Percentiles rank a stretch among this genome's conserved stretches.
These are phyloP conservation scores for Trichophyton mentagrophytes DNA, from an alignment of 2,329 filamentous ascomycete genomes.

Conservation along the genomic window DNA sequence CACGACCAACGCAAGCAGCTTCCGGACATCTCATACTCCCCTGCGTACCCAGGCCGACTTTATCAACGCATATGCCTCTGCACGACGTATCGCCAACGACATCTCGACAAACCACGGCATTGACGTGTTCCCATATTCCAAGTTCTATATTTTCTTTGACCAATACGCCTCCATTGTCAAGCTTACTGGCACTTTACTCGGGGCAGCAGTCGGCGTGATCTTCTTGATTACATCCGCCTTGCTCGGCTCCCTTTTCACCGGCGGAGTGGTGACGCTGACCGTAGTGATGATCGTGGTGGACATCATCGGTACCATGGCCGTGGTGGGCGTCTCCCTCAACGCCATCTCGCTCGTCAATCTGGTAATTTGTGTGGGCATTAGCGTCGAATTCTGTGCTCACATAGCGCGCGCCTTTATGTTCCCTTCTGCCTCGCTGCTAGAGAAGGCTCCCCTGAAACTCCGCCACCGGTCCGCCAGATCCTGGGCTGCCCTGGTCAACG, in stretches of 20 bases:
- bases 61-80: conserved; percentile 77
- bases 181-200: conserved; percentile 66
- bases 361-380: conserved; percentile 92
- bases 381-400: conserved; percentile 94
- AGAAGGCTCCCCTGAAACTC: conserved; percentile 65
- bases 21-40: conserved; percentile 79
- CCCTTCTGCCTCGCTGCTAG: conserved; percentile 69
- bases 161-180: conserved; percentile 80
- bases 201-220: conserved; percentile 73
- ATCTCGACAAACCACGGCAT: conserved; percentile 59
- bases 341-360: conserved; percentile 92
- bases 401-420: conserved; percentile 94
- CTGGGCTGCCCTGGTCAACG: conserved; percentile 88
- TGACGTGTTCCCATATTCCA: conserved; percentile 88
- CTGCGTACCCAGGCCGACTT: conserved; percentile 83
- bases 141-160: conserved; percentile 99
- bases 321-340: conserved; percentile 80
- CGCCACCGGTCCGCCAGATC: conserved; percentile 70
- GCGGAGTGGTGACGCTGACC: conserved; percentile 67
- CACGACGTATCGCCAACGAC: conserved; percentile 70
- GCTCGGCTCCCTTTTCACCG: conserved; percentile 72
- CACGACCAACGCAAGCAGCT: conserved; percentile 71
- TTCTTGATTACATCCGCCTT: conserved; percentile 67
- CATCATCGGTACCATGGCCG: conserved; percentile 88
- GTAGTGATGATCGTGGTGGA: conserved; percentile 90